These are phyloP conservation scores for Aspergillus transmontanensis DNA, from an alignment of 2,329 filamentous ascomycete genomes.

Conservation along the genomic window DNA sequence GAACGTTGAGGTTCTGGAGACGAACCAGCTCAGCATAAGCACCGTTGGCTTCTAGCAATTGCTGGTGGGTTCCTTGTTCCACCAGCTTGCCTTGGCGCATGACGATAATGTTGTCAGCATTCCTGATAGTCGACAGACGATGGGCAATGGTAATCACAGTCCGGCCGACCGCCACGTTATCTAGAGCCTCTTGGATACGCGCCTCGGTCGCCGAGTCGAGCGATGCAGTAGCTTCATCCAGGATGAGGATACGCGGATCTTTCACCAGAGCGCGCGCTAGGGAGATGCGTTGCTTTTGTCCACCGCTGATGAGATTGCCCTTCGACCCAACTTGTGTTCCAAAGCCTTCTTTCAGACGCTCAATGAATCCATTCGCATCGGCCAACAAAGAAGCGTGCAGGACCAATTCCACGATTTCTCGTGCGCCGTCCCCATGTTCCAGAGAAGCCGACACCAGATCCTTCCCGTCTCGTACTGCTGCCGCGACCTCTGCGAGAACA, in stretches of 20 bases:
- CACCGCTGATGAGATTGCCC: constrained; percentile 79
- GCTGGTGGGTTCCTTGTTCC: constrained; percentile 48
- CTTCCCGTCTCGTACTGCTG: constrained; percentile 50
- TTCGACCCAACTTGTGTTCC: constrained; percentile 82
- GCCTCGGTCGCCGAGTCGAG: constrained; percentile 86
- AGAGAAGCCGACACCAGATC: constrained; percentile 47
- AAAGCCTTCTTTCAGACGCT: constrained; percentile 73
- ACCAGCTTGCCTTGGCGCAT: constrained; percentile 45
- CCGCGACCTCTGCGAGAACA: constrained; percentile 50
- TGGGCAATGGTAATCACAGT: constrained; percentile 48
- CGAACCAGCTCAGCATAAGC: constrained; percentile 47
- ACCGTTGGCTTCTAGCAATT: constrained; percentile 41
- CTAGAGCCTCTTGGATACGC: constrained; percentile 80
- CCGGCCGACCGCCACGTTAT: constrained; percentile 64
- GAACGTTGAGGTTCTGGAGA: constrained; percentile 52
- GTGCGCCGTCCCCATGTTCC: constrained; percentile 47
- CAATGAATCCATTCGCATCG: constrained; percentile 68
- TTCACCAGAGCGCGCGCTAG: constrained; percentile 83
- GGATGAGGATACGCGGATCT: constrained; percentile 78
- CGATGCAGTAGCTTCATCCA: constrained; percentile 88
- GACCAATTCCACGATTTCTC: constrained; percentile 52
- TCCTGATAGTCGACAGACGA: constrained; percentile 47
- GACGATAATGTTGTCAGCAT: constrained; percentile 50
- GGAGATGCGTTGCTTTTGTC: constrained; percentile 87
- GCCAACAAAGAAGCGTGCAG: constrained; percentile 64